These are phyloP conservation scores for Saturnispora galanensis DNA, from an alignment of 805 yeast species.

Conservation along the genomic window DNA sequence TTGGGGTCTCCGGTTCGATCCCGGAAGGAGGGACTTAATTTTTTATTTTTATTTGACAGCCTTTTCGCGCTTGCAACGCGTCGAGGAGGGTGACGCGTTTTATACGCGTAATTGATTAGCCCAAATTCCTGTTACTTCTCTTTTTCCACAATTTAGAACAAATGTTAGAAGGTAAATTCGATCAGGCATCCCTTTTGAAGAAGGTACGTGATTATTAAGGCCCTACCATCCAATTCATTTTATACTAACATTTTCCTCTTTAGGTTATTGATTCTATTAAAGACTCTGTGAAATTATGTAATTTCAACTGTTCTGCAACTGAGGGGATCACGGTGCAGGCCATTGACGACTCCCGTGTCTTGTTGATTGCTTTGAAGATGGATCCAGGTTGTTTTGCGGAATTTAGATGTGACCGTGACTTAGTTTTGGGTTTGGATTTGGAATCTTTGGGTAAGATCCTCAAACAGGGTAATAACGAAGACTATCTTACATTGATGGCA, in stretches of 20 bases:
- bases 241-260: background rate
- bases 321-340: slow-evolving; percentile 92
- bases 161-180: slow-evolving; percentile 97
- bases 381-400: slow-evolving; percentile 83
- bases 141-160: background rate
- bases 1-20: slow-evolving; percentile 20
- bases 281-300: slow-evolving; percentile 90
- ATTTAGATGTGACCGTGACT: slow-evolving; percentile 90
- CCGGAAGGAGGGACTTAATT: slow-evolving; percentile 16
- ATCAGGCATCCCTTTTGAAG: slow-evolving; percentile 84
- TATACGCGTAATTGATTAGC: too few relatives aligned
- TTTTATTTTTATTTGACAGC: background rate
- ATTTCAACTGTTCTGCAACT: slow-evolving; percentile 90
- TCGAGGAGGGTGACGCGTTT: background rate
- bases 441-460: slow-evolving; percentile 80
- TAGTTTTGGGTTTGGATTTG: slow-evolving; percentile 86
- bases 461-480: slow-evolving; percentile 85
- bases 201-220: slow-evolving; percentile 35
- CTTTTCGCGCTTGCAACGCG: background rate
- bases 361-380: slow-evolving; percentile 77
- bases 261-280: slow-evolving; percentile 83
- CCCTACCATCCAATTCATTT: background rate
- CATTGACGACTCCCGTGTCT: slow-evolving; percentile 93
- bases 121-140: background rate
- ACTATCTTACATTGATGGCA: slow-evolving; percentile 78